phyloP scores from a whole-genome alignment of 257 asterid genomes.

The Datura wrightii region DNA sequence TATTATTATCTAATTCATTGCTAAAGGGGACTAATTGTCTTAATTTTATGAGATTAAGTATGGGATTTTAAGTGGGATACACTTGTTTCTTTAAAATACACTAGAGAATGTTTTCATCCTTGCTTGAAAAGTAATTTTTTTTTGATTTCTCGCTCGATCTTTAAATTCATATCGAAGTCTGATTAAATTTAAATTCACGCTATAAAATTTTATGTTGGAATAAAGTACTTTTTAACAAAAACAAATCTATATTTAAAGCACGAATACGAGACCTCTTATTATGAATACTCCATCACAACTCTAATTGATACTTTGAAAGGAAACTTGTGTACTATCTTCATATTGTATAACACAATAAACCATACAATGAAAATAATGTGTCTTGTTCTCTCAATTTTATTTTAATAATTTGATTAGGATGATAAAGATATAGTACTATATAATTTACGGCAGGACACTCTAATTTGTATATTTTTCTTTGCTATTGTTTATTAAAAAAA shows the following conservation, averaged over 20 bases:
- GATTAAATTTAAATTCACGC: background rate
- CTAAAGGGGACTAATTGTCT: background rate
- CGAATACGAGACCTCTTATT: background rate
- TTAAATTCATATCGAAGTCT: too few species aligned
- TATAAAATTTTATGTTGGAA: fast-evolving
- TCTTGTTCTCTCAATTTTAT: background rate
- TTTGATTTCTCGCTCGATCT: too few species aligned
- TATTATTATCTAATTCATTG: background rate
- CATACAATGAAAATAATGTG: background rate
- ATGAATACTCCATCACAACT: too few species aligned
- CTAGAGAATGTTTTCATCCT: too few species aligned
- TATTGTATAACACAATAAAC: background rate
- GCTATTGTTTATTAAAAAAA: background rate
- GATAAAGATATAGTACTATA: too few species aligned
- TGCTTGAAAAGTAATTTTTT: too few species aligned
- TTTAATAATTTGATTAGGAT: background rate
- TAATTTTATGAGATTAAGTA: background rate
- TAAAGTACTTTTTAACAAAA: background rate
- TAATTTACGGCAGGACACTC: too few species aligned
- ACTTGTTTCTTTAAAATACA: too few species aligned
- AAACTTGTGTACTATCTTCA: background rate
- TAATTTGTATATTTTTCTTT: too few species aligned
- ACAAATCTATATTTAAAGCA: background rate
- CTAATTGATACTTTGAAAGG: too few species aligned
- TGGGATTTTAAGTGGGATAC: background rate